These are phyloP conservation scores for Hyphodiscus sp. DNA, from an alignment of 2,329 filamentous ascomycete species.

Conservation along the genomic window DNA sequence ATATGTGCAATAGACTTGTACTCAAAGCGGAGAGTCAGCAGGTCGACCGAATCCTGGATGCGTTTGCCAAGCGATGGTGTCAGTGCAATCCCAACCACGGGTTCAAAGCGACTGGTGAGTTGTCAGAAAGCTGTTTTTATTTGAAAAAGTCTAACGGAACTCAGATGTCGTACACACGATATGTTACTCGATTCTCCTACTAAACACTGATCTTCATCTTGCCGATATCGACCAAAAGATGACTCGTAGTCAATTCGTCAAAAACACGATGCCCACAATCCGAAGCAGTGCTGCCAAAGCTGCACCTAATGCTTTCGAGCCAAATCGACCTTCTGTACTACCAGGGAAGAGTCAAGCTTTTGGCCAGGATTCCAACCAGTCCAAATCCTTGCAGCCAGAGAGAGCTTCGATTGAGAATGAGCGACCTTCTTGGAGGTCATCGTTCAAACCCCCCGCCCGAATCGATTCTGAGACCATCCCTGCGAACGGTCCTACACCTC, in stretches of 20 bases:
- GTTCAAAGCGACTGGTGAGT: slow-evolving; percentile 78
- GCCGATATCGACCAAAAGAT: slow-evolving; percentile 96
- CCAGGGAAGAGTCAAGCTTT: slow-evolving; percentile 31
- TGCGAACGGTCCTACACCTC: slow-evolving; percentile 34
- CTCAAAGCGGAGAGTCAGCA: slow-evolving; percentile 93
- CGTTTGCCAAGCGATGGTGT: slow-evolving; percentile 86
- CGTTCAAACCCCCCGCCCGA: slow-evolving; percentile 27
- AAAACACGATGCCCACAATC: slow-evolving; percentile 92
- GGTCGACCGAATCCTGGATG: slow-evolving; percentile 87
- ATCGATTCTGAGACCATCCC: slow-evolving; percentile 27
- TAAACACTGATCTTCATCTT: slow-evolving; percentile 93
- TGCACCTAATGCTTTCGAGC: slow-evolving; percentile 59
- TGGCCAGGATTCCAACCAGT: slow-evolving; percentile 14
- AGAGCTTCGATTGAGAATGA: slow-evolving; percentile 29
- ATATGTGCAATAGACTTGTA: slow-evolving; percentile 73
- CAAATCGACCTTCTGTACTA: slow-evolving; percentile 43
- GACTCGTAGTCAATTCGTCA: slow-evolving; percentile 90
- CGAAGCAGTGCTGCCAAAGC: slow-evolving; percentile 68
- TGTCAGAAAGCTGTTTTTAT: neutral
- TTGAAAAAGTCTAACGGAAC: slow-evolving; percentile 10
- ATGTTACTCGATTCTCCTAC: slow-evolving; percentile 87
- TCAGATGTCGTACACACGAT: slow-evolving; percentile 93
- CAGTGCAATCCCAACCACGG: slow-evolving; percentile 88
- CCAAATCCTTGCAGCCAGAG: slow-evolving; percentile 14
- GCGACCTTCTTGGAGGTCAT: slow-evolving; percentile 28